Evolutionary conservation across 2,329 filamentous ascomycete genomes (phyloP).

Genomic region (Pseudopithomyces chartarum): DNA sequence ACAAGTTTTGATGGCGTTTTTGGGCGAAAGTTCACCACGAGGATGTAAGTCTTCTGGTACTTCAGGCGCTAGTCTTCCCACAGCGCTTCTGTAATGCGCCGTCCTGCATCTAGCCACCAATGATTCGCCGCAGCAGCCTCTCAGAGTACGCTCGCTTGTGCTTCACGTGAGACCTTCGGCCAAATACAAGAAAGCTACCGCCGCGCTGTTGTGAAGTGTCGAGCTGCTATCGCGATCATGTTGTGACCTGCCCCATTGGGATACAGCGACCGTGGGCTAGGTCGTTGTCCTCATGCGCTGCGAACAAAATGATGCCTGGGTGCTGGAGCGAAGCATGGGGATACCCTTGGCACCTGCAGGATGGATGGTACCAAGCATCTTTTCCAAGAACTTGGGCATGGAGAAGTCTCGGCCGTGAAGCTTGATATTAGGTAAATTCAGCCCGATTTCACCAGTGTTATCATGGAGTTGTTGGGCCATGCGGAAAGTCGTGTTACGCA

Average conservation of each 20-base stretch:
- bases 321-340: background rate
- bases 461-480: background rate
- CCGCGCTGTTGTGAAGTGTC: background rate
- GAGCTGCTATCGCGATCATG: background rate
- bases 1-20: constrained; percentile 1
- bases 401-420: constrained; percentile 3
- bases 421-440: background rate
- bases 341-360: background rate
- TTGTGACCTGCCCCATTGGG: constrained; percentile 5
- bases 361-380: constrained; percentile 6
- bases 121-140: constrained; percentile 1
- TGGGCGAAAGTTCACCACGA: constrained; percentile 5
- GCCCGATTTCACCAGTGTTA: background rate
- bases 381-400: background rate
- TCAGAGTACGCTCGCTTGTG: background rate
- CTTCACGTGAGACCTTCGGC: background rate
- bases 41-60: background rate
- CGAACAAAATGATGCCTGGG: background rate
- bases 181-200: constrained; percentile 1
- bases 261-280: background rate
- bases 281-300: background rate
- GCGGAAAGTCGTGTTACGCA: background rate
- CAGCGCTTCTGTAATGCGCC: background rate
- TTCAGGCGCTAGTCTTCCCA: background rate
- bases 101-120: background rate